phyloP scores from a whole-genome alignment of 192 early-diverging fungal species.

The Pilobolus umbonatus region DNA sequence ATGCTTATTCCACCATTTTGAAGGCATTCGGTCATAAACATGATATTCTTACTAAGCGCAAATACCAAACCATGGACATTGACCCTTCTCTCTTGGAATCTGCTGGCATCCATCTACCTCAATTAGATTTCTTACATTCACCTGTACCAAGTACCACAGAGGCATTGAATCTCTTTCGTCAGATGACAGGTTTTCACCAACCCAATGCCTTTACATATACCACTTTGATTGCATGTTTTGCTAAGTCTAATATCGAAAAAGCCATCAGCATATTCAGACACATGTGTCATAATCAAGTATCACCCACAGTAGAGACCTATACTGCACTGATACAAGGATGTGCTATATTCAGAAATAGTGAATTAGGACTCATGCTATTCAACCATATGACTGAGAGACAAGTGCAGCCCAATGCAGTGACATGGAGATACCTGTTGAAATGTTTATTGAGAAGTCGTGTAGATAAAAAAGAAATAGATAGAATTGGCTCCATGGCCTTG shows the following conservation, averaged over 20 bases:
- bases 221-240: conserved; percentile 31
- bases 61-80: not conserved
- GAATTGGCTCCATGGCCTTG: conserved; percentile 6
- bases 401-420: conserved; percentile 17
- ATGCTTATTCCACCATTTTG: conserved; percentile 17
- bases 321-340: conserved; percentile 30
- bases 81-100: not conserved
- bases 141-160: conserved; percentile 6
- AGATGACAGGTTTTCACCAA: conserved; percentile 14
- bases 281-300: conserved; percentile 17
- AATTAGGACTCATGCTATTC: conserved; percentile 10
- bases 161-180: conserved; percentile 13
- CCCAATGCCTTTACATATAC: conserved; percentile 32
- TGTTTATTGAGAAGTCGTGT: conserved; percentile 21
- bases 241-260: conserved; percentile 16
- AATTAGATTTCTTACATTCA: not conserved
- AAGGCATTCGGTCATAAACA: not conserved
- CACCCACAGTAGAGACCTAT: conserved; percentile 18
- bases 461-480: conserved; percentile 22
- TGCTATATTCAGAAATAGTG: conserved; percentile 22
- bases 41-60: not conserved
- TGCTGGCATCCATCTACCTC: conserved; percentile 1
- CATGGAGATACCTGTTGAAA: conserved; percentile 31
- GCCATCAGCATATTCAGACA: conserved; percentile 21
- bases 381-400: conserved; percentile 20